Conservation (phyloP, 2,329 filamentous ascomycete species). For the Plectosphaerella plurivora region DNA sequence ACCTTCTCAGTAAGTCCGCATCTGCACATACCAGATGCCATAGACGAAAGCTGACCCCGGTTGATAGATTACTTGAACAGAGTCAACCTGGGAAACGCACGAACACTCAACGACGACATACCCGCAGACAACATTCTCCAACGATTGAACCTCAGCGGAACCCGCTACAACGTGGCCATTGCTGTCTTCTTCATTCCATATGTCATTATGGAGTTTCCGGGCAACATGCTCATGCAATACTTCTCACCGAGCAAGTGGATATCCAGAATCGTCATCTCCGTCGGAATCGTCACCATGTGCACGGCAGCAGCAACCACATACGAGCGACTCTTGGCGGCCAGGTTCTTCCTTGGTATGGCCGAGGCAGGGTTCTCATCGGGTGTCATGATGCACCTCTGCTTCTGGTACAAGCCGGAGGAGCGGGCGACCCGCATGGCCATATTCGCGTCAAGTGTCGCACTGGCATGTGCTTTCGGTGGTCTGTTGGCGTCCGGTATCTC, state of each 20-base stretch:
- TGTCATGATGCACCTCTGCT: constrained; percentile 52
- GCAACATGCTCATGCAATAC: constrained; percentile 23
- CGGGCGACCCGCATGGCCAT: constrained; percentile 52
- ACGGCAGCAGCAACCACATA: constrained; percentile 41
- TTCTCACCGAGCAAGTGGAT: constrained; percentile 25
- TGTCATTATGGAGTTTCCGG: constrained; percentile 20
- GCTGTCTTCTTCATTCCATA: constrained; percentile 20
- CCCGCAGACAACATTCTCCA: constrained; percentile 23
- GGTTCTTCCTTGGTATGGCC: constrained; percentile 44
- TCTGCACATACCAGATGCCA: neutral
- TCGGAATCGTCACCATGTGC: constrained; percentile 45
- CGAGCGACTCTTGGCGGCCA: constrained; percentile 35
- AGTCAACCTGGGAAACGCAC: constrained; percentile 22
- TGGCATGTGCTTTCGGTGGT: constrained; percentile 57
- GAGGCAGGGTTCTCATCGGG: constrained; percentile 49
- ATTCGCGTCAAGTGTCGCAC: constrained; percentile 52
- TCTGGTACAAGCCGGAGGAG: constrained; percentile 58
- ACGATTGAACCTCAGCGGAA: constrained; percentile 19
- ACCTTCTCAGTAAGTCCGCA: constrained; percentile 17
- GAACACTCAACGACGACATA: constrained; percentile 22
- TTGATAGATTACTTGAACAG: constrained; percentile 16
- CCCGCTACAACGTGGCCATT: constrained; percentile 19
- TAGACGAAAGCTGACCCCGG: neutral
- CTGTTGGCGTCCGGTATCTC: constrained; percentile 49
- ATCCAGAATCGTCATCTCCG: constrained; percentile 32